Evolutionary conservation across 139 green algal species (phyloP).

Genomic region (Chlorella ohadii): DNA sequence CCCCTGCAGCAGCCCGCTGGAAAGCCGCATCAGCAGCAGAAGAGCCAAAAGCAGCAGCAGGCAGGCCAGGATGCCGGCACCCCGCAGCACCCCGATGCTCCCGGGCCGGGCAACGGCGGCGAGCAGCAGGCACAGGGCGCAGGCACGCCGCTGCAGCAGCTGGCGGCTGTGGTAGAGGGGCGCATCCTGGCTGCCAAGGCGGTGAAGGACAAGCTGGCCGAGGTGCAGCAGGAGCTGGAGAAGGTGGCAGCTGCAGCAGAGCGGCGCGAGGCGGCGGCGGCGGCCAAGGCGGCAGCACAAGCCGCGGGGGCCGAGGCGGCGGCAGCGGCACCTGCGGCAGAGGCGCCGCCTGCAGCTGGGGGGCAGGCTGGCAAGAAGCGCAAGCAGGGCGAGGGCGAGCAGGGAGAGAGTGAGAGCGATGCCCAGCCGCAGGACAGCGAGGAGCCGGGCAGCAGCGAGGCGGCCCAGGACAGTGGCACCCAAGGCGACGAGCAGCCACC

Average conservation of each 20-base stretch:
- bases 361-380: slow-evolving; percentile 14
- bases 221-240: slow-evolving; percentile 24
- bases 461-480: neutral
- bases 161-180: neutral
- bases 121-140: neutral
- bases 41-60: neutral
- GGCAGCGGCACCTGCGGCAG: neutral
- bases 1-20: neutral
- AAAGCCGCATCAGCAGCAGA: neutral
- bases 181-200: slow-evolving; percentile 19
- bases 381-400: slow-evolving; percentile 3
- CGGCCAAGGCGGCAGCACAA: neutral
- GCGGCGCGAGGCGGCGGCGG: slow-evolving; percentile 1
- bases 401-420: neutral
- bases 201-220: slow-evolving; percentile 15
- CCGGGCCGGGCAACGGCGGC: neutral
- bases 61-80: neutral
- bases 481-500: neutral
- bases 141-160: neutral
- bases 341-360: neutral
- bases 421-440: neutral
- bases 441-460: neutral
- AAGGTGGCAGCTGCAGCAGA: slow-evolving; percentile 4
- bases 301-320: neutral
- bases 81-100: no score